phyloP scores from a whole-genome alignment of 495 filamentous ascomycete species.

The Diplogelasinospora grovesii region DNA sequence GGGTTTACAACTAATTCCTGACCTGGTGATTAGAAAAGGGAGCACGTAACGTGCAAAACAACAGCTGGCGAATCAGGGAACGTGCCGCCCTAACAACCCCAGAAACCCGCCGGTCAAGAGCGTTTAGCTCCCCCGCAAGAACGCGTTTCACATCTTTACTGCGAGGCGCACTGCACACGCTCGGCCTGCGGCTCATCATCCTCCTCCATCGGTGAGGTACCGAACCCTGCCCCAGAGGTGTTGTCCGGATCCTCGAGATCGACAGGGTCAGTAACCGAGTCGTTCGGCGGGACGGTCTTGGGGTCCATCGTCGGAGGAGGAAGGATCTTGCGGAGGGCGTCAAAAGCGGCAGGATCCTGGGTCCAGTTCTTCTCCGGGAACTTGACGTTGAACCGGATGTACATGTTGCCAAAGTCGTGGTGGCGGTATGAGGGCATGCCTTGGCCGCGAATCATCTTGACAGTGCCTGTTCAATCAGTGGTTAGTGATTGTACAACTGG shows the following conservation, averaged over 20 bases:
- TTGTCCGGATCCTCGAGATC: conserved; percentile 84
- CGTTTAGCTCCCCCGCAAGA: conserved; percentile 2
- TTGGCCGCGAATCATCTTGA: conserved; percentile 94
- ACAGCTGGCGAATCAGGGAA: too few species aligned
- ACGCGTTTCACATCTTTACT: conserved; percentile 51
- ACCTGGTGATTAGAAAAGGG: too few species aligned
- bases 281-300: conserved; percentile 57
- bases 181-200: conserved; percentile 82
- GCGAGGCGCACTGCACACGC: conserved; percentile 94
- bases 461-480: conserved; percentile 52
- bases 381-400: conserved; percentile 95
- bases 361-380: conserved; percentile 74
- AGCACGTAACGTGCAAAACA: too few species aligned
- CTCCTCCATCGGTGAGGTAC: conserved; percentile 59
- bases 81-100: too few species aligned
- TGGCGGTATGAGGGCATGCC: conserved; percentile 97
- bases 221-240: conserved; percentile 64
- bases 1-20: too few species aligned
- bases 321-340: conserved; percentile 71
- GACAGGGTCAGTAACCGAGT: conserved; percentile 75
- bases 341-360: conserved; percentile 46
- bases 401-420: conserved; percentile 94
- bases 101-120: conserved; percentile 3
- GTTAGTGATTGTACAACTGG: conserved; percentile 13
- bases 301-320: conserved; percentile 60